Conservation (phyloP, 1,284 basidiomycete species). For the Microbotryum silenes-acaulis region DNA sequence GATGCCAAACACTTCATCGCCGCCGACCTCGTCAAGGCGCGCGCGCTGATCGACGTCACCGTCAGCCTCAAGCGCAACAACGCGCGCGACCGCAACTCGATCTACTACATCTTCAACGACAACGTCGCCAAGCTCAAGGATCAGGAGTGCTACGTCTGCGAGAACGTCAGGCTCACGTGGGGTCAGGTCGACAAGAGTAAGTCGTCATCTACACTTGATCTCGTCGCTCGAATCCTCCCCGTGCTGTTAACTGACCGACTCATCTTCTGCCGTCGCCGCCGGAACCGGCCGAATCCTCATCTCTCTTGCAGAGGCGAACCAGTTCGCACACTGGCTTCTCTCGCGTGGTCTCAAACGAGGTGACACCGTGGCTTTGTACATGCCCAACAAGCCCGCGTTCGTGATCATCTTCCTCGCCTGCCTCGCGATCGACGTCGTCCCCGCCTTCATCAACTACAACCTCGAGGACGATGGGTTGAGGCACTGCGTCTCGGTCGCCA, state of each 20-base stretch:
- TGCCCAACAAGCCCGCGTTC: slow-evolving; percentile 31
- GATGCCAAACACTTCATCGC: slow-evolving; percentile 14
- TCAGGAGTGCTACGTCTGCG: slow-evolving; percentile 22
- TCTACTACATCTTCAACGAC: slow-evolving; percentile 26
- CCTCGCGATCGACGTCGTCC: slow-evolving; percentile 29
- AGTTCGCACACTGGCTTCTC: slow-evolving; percentile 22
- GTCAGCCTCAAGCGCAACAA: slow-evolving; percentile 5
- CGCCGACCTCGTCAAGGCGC: slow-evolving; percentile 9
- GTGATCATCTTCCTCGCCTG: slow-evolving; percentile 27
- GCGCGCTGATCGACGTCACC: slow-evolving; percentile 9
- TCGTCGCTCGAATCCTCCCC: neutral
- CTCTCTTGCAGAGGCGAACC: slow-evolving; percentile 11
- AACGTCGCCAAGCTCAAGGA: neutral
- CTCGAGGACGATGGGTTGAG: slow-evolving; percentile 36
- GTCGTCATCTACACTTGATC: neutral
- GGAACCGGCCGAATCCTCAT: neutral
- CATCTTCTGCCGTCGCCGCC: neutral
- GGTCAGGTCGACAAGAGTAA: slow-evolving; percentile 13
- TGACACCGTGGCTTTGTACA: slow-evolving; percentile 18
- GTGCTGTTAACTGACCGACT: neutral
- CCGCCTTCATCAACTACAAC: slow-evolving; percentile 41
- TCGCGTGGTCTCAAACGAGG: slow-evolving; percentile 13
- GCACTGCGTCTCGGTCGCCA: slow-evolving; percentile 38
- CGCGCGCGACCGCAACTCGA: slow-evolving; percentile 14
- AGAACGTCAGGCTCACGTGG: slow-evolving; percentile 15